These are phyloP conservation scores for Chlamydomonas sp. DNA, from an alignment of 139 green algal genomes.

Conservation along the genomic window DNA sequence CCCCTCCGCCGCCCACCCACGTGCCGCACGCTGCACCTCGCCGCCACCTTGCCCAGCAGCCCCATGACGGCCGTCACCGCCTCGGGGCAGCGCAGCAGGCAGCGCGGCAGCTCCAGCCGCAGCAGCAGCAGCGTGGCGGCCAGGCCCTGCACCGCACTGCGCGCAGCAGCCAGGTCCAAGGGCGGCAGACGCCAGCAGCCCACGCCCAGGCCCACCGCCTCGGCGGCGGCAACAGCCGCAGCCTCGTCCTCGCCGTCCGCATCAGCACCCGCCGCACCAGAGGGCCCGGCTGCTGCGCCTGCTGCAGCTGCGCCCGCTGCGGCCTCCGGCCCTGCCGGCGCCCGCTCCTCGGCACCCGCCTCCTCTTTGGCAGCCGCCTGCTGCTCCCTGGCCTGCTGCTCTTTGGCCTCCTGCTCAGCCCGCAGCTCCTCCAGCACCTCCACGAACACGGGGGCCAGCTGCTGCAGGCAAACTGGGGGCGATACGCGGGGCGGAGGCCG, in stretches of 20 bases:
- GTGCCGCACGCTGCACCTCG: background rate
- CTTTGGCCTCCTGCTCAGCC: background rate
- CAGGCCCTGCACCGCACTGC: background rate
- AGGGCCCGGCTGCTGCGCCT: background rate
- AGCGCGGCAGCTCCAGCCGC: constrained; percentile 13
- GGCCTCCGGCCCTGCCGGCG: no score
- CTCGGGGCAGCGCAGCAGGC: constrained; percentile 27
- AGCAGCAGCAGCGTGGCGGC: constrained; percentile 21
- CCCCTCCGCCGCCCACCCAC: background rate
- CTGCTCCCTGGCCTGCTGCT: background rate
- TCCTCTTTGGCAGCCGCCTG: background rate
- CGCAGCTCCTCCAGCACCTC: background rate
- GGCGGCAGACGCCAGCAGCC: constrained; percentile 22
- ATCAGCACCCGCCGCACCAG: background rate
- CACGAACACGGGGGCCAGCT: constrained; percentile 28
- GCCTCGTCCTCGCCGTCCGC: background rate
- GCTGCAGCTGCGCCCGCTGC: no score
- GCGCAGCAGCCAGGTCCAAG: background rate
- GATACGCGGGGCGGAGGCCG: no score
- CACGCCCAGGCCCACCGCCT: constrained; percentile 22
- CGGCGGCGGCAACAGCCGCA: background rate
- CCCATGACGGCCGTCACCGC: constrained; percentile 24
- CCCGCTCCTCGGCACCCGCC: no score
- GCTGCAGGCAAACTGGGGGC: background rate
- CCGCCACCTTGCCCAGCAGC: constrained; percentile 23